Evolutionary conservation across 1,284 basidiomycete genomes (phyloP).

Genomic region (Boletus semigastroideus): DNA sequence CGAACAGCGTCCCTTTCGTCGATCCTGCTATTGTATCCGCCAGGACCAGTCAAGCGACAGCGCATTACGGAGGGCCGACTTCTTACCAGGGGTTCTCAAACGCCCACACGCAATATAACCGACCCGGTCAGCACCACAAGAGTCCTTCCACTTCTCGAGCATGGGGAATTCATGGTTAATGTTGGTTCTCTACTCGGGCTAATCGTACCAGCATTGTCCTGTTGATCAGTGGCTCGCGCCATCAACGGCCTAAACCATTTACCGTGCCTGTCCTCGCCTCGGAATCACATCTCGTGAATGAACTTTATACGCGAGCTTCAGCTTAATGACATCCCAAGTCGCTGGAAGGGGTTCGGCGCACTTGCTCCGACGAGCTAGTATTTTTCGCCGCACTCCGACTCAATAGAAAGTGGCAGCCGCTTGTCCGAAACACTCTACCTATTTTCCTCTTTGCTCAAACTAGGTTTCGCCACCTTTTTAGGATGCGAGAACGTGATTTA

Average conservation of each 20-base stretch:
- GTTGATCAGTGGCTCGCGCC: constrained; percentile 4
- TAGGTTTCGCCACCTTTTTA: background rate
- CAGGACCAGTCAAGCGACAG: background rate
- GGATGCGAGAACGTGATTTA: background rate
- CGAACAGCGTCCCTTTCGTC: constrained; percentile 10
- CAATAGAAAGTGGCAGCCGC: constrained; percentile 8
- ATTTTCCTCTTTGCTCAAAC: background rate
- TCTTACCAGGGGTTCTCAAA: constrained; percentile 12
- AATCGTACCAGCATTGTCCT: background rate
- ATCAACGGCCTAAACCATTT: constrained; percentile 9
- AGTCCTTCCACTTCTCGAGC: constrained; percentile 20
- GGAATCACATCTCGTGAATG: constrained; percentile 5
- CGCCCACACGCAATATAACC: constrained; percentile 11
- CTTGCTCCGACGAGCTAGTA: constrained; percentile 1
- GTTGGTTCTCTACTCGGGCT: background rate
- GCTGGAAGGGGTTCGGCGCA: background rate
- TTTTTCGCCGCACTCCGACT: constrained; percentile 8
- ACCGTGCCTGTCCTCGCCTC: constrained; percentile 3
- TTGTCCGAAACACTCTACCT: background rate
- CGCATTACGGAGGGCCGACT: constrained; percentile 5
- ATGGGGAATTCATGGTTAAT: constrained; percentile 31
- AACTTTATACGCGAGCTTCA: background rate
- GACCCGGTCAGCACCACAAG: constrained; percentile 18
- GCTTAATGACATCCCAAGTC: constrained; percentile 1
- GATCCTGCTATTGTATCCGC: constrained; percentile 27